These are phyloP conservation scores for Phyllosticta citriasiana DNA, from an alignment of 2,329 filamentous ascomycete genomes.

Conservation along the genomic window DNA sequence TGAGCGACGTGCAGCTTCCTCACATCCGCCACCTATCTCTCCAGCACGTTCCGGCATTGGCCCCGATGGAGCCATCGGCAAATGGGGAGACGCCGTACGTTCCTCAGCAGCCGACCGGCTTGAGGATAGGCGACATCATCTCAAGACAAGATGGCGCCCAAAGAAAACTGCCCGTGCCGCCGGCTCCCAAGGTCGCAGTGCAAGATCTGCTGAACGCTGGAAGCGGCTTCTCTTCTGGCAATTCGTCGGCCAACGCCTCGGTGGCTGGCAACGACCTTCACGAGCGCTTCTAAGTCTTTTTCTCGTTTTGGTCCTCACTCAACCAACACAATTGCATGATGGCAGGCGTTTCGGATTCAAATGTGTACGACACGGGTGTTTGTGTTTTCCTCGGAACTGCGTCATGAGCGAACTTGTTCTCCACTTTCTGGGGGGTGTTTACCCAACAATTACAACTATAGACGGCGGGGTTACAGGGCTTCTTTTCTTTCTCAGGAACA, in stretches of 20 bases:
- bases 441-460: neutral
- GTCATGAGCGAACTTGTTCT: neutral
- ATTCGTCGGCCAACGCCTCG: slow-evolving; percentile 68
- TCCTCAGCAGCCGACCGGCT: slow-evolving; percentile 50
- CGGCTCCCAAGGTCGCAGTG: slow-evolving; percentile 80
- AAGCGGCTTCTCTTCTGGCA: slow-evolving; percentile 61
- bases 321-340: slow-evolving; percentile 5
- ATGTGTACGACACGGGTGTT: neutral
- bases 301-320: neutral
- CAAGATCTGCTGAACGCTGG: slow-evolving; percentile 67
- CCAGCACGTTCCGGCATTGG: slow-evolving; percentile 55
- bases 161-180: slow-evolving; percentile 82
- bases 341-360: slow-evolving; percentile 8
- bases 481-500: neutral
- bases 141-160: slow-evolving; percentile 77
- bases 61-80: slow-evolving; percentile 59
- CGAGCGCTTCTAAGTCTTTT: slow-evolving; percentile 22
- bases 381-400: neutral
- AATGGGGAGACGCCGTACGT: slow-evolving; percentile 51
- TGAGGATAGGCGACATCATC: slow-evolving; percentile 88
- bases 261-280: slow-evolving; percentile 50
- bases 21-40: slow-evolving; percentile 67
- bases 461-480: neutral
- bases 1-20: slow-evolving; percentile 68
- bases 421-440: neutral